phyloP scores from a whole-genome alignment of 345 rosid species.

The Acer campestre region DNA sequence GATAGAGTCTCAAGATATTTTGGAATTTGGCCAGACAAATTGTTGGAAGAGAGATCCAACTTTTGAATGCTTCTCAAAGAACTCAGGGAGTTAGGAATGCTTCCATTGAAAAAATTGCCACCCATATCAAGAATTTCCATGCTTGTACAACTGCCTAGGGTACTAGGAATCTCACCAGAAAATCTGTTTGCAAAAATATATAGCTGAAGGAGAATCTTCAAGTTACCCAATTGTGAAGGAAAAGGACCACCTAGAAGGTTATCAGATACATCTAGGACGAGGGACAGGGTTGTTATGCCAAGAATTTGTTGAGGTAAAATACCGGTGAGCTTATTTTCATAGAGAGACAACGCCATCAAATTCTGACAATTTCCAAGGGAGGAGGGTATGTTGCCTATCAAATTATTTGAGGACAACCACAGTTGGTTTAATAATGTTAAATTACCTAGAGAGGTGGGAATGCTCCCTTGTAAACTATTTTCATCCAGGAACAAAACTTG shows the following conservation, averaged over 20 bases:
- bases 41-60: not conserved
- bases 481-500: too few relatives aligned
- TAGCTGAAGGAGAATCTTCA: not conserved
- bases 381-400: too few relatives aligned
- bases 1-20: not conserved
- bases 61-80: not conserved
- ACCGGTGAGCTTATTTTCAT: too few relatives aligned
- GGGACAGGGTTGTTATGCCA: not conserved
- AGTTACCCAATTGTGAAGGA: conserved; percentile 8
- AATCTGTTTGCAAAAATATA: not conserved
- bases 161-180: not conserved
- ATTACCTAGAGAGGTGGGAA: too few relatives aligned
- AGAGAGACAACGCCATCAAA: too few relatives aligned
- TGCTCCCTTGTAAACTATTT: too few relatives aligned
- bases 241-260: conserved; percentile 15
- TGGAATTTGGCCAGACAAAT: too few relatives aligned
- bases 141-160: not conserved
- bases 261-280: not conserved
- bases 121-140: not conserved
- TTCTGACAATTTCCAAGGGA: too few relatives aligned
- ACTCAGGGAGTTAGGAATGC: not conserved
- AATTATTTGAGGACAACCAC: too few relatives aligned
- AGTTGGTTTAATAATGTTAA: too few relatives aligned
- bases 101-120: not conserved
- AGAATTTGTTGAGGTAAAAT: too few relatives aligned